Base-by-base conservation (phyloP, 2,329 filamentous ascomycete species). In the Sporothrix sp. region DNA sequence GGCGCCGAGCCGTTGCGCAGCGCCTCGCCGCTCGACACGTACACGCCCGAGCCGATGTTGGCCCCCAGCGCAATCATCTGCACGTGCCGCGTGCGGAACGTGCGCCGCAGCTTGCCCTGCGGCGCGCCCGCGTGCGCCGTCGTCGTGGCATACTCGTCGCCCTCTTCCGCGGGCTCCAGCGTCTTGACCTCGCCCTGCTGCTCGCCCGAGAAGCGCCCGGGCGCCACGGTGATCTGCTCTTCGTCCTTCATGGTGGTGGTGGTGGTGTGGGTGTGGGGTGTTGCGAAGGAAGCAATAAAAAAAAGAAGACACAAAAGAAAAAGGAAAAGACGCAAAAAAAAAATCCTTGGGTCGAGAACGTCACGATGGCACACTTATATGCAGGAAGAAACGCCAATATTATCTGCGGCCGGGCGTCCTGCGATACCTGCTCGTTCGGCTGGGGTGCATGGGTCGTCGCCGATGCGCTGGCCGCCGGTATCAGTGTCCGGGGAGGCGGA, bases 1-100 rank as follows among this genome's bases (percentile, higher is more conserved):
- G 54, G n/a, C 81, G 84, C 0, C 82, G 84, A n/a, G 79, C 73
- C 48, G 73, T 78, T 51, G 76, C 70, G 52, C 87, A 89, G 33
- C 1, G 53, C 53, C 32, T 49, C 20, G 20, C 51, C 51, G 27
- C 48, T 53, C 3, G 51, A 51, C 27, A 54, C 49, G 18, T 52
- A 55, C 21, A 55, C 51, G 20, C 53, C 53, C 7, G 50, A 52
- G 30, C 54, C 54, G n/a, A 56, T 56, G 54, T 54, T 54, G 47
- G 50, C 54, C 9, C 54, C 52, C 9, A 56, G 43, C 9, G 52
- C 50, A 48, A 56, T 56, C 54, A 56, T 56, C 48, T 56, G 54
- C 4, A 54, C 40, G 28, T 56, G 54, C 7, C 54, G 54, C 1
- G 52, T 52, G 38, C 48, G 44, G 28, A 55, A 55, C 0, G 47